Evolutionary conservation across 257 asterid genomes (phyloP).

Genomic region (Scutellaria galericulata): DNA sequence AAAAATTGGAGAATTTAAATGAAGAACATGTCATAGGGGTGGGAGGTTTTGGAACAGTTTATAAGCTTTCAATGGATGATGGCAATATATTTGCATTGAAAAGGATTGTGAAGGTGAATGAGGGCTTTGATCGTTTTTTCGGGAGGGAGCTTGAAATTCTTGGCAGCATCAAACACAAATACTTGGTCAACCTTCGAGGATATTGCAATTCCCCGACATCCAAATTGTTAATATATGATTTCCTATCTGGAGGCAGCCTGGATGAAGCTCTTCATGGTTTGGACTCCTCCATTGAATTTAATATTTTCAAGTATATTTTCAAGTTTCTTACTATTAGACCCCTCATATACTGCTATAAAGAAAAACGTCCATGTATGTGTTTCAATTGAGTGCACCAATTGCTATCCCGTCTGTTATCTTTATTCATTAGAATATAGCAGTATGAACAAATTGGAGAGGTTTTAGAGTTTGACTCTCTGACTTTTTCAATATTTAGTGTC

Average conservation of each 20-base stretch:
- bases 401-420: not conserved
- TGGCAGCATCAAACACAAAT: constrained; percentile 87
- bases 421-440: constrained; percentile 13
- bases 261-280: constrained; percentile 89
- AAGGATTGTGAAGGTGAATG: constrained; percentile 80
- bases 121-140: constrained; percentile 83
- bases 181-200: constrained; percentile 87
- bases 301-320: constrained; percentile 6
- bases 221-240: constrained; percentile 80
- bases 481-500: not conserved
- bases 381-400: constrained; percentile 13
- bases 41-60: constrained; percentile 95
- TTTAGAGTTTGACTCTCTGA: not conserved
- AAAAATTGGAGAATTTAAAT: constrained; percentile 72
- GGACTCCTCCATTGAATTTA: constrained; percentile 29
- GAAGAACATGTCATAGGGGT: constrained; percentile 89
- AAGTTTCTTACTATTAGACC: constrained; percentile 23
- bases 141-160: constrained; percentile 95
- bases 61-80: constrained; percentile 93
- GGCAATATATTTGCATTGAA: constrained; percentile 86
- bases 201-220: constrained; percentile 90
- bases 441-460: constrained; percentile 4
- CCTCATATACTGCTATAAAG: constrained; percentile 7
- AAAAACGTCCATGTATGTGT: constrained; percentile 23
- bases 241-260: constrained; percentile 84